A percentile compares a stretch with the other conserved stretches of the same genome.
Evolutionary conservation across 352 stramenopile species (phyloP).

Genomic region (Aphanomyces stellatus): DNA sequence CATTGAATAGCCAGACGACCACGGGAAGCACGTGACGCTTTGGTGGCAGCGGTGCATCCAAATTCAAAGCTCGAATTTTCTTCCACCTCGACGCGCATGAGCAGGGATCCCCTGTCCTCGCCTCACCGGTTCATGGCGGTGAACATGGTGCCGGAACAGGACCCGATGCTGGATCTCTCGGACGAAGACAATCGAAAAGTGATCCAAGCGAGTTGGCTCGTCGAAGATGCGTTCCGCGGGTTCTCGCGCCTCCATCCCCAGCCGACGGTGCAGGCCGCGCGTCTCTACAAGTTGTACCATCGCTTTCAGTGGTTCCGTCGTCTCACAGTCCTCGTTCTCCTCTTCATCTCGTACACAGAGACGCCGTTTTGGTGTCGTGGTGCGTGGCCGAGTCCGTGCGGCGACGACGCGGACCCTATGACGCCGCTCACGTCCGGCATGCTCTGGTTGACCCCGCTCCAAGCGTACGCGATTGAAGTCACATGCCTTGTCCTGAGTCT

Average conservation of each 20-base stretch:
- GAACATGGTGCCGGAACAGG: too few relatives aligned
- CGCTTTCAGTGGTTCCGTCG: slow-evolving; percentile 31
- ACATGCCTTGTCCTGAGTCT: neutral
- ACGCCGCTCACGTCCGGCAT: slow-evolving; percentile 74
- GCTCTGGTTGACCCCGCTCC: slow-evolving; percentile 60
- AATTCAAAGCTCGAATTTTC: too few relatives aligned
- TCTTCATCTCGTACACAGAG: slow-evolving; percentile 44
- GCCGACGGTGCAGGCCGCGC: neutral
- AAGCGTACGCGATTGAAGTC: neutral
- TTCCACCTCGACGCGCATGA: too few relatives aligned
- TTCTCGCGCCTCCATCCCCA: neutral
- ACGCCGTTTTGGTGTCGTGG: slow-evolving; percentile 50
- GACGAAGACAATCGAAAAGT: too few relatives aligned
- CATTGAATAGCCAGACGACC: too few relatives aligned
- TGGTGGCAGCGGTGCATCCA: too few relatives aligned
- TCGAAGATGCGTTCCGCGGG: slow-evolving; percentile 10
- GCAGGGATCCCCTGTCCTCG: too few relatives aligned
- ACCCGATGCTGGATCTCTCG: too few relatives aligned
- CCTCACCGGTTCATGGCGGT: too few relatives aligned
- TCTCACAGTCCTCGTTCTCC: slow-evolving; percentile 37
- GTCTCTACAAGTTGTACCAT: slow-evolving; percentile 27
- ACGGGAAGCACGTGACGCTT: too few relatives aligned
- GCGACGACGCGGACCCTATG: slow-evolving; percentile 59
- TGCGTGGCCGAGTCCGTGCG: slow-evolving; percentile 29
- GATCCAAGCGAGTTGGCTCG: slow-evolving; percentile 17